Percentiles rank a stretch among this genome's conserved stretches.
phyloP scores from a whole-genome alignment of 805 yeast genomes.

The Spencermartinsiella europaea region DNA sequence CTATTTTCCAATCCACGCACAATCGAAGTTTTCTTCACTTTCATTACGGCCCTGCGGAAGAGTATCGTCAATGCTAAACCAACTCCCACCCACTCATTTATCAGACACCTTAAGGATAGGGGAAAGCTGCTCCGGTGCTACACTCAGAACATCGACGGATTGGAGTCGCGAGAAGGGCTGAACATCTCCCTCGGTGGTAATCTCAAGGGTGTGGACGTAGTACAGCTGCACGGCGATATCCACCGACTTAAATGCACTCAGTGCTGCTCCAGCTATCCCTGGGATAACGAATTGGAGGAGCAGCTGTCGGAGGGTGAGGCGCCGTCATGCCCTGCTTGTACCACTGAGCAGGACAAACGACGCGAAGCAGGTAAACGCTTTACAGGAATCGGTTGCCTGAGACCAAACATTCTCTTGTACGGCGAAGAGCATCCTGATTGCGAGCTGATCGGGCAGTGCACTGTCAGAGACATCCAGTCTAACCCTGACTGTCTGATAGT shows the following conservation, averaged over 20 bases:
- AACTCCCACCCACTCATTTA: conserved; percentile 78
- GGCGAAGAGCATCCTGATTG: conserved; percentile 92
- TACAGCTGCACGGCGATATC: conserved; percentile 88
- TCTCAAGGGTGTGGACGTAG: conserved; percentile 69
- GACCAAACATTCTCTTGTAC: conserved; percentile 88
- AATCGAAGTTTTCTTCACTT: conserved; percentile 71
- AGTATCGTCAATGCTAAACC: conserved; percentile 65
- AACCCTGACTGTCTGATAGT: conserved; percentile 78
- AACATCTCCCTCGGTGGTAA: conserved; percentile 30
- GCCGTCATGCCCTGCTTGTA: conserved; percentile 75
- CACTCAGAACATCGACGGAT: conserved; percentile 91
- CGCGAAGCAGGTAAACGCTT: conserved; percentile 65
- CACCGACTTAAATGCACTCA: conserved; percentile 70
- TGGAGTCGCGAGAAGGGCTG: conserved; percentile 64
- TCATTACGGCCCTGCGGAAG: conserved; percentile 75
- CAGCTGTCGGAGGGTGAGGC: conserved; percentile 55
- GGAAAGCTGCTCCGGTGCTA: conserved; percentile 76
- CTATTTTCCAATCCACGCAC: conserved; percentile 66
- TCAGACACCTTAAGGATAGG: conserved; percentile 53
- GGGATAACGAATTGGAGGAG: conserved; percentile 52
- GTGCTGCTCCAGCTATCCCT: conserved; percentile 53
- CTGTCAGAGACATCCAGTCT: conserved; percentile 52
- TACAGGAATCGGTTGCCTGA: conserved; percentile 67
- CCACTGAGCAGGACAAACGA: conserved; percentile 50
- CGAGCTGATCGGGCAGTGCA: conserved; percentile 68